Percentiles rank a stretch among this genome's conserved stretches.
phyloP scores from a whole-genome alignment of 2,329 filamentous ascomycete species.

The Botrytis galanthina region DNA sequence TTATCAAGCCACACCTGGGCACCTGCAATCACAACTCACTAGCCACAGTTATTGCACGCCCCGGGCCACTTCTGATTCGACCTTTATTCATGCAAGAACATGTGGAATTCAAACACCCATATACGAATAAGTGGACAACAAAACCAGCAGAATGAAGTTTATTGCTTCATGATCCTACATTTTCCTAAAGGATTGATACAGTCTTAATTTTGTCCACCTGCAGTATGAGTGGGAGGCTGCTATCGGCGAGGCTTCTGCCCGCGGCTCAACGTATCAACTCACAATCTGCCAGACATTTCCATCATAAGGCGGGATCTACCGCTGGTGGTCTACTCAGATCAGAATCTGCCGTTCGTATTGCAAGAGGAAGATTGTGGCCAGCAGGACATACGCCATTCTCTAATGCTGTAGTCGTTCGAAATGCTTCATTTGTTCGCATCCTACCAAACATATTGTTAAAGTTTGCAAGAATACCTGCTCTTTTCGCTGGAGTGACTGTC shows the following conservation, averaged over 20 bases:
- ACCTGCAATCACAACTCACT: background rate
- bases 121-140: constrained; percentile 19
- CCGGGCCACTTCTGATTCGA: constrained; percentile 22
- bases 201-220: constrained; percentile 25
- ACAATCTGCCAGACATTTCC: constrained; percentile 59
- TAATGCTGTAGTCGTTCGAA: constrained; percentile 66
- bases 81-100: constrained; percentile 18
- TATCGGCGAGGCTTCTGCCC: constrained; percentile 70
- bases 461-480: constrained; percentile 80
- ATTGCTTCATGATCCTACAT: constrained; percentile 17
- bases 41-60: constrained; percentile 27
- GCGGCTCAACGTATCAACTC: constrained; percentile 59
- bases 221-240: constrained; percentile 52
- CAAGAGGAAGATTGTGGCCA: constrained; percentile 70
- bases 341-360: constrained; percentile 60
- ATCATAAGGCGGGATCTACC: constrained; percentile 54
- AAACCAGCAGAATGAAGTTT: constrained; percentile 12
- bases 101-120: constrained; percentile 11
- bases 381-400: constrained; percentile 76
- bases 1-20: constrained; percentile 1
- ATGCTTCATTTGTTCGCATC: constrained; percentile 62
- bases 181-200: constrained; percentile 21
- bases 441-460: constrained; percentile 90
- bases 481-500: constrained; percentile 86
- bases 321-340: constrained; percentile 67